Base-by-base conservation (phyloP, 305 asterid genomes). In the Withania somnifera region DNA sequence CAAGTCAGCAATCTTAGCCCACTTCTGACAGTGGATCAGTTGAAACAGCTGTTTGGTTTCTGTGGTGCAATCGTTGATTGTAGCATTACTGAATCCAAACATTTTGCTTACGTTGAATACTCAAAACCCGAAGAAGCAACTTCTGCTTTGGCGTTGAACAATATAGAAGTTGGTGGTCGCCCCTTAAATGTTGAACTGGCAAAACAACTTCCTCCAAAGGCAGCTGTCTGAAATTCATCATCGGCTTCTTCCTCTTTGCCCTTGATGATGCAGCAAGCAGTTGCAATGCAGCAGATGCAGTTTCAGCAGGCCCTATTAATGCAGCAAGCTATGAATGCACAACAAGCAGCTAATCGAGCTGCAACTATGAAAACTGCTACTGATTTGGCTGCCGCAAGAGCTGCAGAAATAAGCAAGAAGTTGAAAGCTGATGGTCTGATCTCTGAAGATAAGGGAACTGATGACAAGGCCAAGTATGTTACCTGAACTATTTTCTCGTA, bases 1-100 rank as follows among this genome's bases (percentile, higher is more conserved):
- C 99, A 96, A 94, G 98, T 93, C 86, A 96, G 99, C 91, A 96
- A 96, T 84, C 98, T 96, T 88, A 94, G 94, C 81, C 94, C 97
- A 9, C 95, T 93, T 77, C 90, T 93, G 81, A 92, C 97, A 10
- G 93, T 89, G 88, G 99, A 93, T 86, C 99, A 94, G 92, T 90
- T 96, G 88, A 96, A 92, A 88, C 97, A 96, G 88, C 94, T 96
- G n/a, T 96, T 96, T 87, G 92, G 92, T 82, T 90, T 89, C 82
- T 89, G 89, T 86, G 99, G 98, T 64, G 87, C 95, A 40, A 90
- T 96, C 83, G 88, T 93, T 80, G 98, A 94, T 15, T 94, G 98
- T 85, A 91, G 82, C 82, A 90, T 96, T 80, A 93, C 98, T 24
- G 98, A 96, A 68, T 92, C 98, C 20, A 93, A 94, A 81, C 97